Evolutionary conservation across 306 rosid genomes (phyloP).

Genomic region (Mucuna pruriens): DNA sequence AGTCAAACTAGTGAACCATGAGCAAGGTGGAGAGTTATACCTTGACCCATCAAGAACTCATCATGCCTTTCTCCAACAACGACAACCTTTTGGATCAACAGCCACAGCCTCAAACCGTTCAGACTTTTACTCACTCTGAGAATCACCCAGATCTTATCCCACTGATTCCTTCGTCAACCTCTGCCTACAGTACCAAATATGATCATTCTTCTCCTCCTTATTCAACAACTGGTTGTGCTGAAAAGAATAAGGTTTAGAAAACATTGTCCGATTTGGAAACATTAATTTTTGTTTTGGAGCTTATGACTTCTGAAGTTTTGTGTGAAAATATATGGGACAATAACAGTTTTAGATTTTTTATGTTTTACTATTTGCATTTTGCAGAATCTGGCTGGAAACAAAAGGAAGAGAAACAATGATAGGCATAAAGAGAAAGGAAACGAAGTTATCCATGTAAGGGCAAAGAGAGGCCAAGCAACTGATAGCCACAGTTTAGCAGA

Average conservation of each 20-base stretch:
- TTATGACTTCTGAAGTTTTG: background rate
- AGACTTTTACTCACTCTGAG: conserved; percentile 11
- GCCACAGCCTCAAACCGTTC: conserved; percentile 30
- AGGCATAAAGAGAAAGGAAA: conserved; percentile 47
- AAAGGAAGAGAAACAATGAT: conserved; percentile 56
- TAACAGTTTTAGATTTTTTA: background rate
- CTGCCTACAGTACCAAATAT: conserved; percentile 11
- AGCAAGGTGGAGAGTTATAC: conserved; percentile 33
- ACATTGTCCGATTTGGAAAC: background rate
- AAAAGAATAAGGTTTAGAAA: conserved; percentile 40
- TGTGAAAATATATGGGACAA: background rate
- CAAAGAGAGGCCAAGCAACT: conserved; percentile 77
- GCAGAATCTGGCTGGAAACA: conserved; percentile 53
- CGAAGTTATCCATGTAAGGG: conserved; percentile 68
- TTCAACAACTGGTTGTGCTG: background rate
- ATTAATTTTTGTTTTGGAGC: background rate
- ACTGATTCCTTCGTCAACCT: conserved; percentile 32
- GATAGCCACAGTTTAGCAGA: conserved; percentile 78
- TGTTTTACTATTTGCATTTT: conserved; percentile 4
- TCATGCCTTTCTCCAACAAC: conserved; percentile 36
- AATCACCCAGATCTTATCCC: background rate
- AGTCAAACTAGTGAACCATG: conserved; percentile 37
- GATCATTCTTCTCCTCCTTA: conserved; percentile 35
- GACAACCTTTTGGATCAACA: conserved; percentile 17
- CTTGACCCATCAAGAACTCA: conserved; percentile 32